A percentile compares a stretch with the other conserved stretches of the same genome.
phyloP scores from a whole-genome alignment of 2,329 filamentous ascomycete species.

The Tolypocladium guangdongense region DNA sequence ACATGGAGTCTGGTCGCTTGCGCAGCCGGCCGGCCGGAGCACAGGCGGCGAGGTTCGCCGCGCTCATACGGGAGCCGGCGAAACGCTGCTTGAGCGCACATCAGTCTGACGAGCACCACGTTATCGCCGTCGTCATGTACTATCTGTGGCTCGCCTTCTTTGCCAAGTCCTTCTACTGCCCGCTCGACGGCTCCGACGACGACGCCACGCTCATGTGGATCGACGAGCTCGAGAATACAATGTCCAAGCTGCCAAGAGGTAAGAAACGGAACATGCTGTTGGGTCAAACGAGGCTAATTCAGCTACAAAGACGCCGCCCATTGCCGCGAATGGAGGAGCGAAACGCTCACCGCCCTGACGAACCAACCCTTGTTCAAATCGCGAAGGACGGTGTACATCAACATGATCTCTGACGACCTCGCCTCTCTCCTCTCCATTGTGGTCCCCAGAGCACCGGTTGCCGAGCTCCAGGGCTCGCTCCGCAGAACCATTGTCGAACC shows the following conservation, averaged over 20 bases:
- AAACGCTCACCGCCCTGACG: slow-evolving; percentile 23
- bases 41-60: slow-evolving; percentile 19
- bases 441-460: slow-evolving; percentile 13
- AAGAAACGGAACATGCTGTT: neutral
- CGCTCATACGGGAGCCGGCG: slow-evolving; percentile 23
- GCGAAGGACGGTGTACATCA: slow-evolving; percentile 16
- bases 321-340: slow-evolving; percentile 25
- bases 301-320: slow-evolving; percentile 18
- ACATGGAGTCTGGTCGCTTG: slow-evolving; percentile 17
- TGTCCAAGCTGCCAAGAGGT: slow-evolving; percentile 24
- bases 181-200: slow-evolving; percentile 19
- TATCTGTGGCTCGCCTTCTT: slow-evolving; percentile 24
- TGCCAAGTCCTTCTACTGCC: slow-evolving; percentile 25
- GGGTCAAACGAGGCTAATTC: neutral
- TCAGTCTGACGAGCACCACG: slow-evolving; percentile 23
- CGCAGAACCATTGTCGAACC: slow-evolving; percentile 22
- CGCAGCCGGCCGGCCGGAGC: slow-evolving; percentile 11
- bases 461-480: slow-evolving; percentile 21
- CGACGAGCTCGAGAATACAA: slow-evolving; percentile 19
- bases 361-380: slow-evolving; percentile 20
- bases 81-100: slow-evolving; percentile 18
- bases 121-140: slow-evolving; percentile 25
- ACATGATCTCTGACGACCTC: slow-evolving; percentile 21
- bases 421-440: slow-evolving; percentile 18
- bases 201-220: slow-evolving; percentile 21